phyloP scores from a whole-genome alignment of 106 monocot genomes.

The Dendrobium officinale region DNA sequence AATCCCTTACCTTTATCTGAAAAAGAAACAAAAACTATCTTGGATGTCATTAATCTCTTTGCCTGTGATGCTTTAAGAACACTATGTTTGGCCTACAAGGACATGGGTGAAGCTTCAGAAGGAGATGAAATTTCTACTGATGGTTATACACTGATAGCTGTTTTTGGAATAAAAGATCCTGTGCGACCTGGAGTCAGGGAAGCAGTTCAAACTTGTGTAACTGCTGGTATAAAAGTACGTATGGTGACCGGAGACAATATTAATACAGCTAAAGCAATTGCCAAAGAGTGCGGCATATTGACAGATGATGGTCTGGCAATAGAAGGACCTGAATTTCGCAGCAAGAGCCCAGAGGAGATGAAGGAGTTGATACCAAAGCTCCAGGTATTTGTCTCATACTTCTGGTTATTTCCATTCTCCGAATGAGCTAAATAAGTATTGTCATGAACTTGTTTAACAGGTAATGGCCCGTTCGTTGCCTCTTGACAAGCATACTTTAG shows the following conservation, averaged over 20 bases:
- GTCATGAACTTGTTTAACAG: slow-evolving; percentile 14
- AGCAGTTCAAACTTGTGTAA: slow-evolving; percentile 67
- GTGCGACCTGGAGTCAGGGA: slow-evolving; percentile 83
- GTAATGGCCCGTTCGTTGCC: slow-evolving; percentile 96
- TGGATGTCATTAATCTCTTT: slow-evolving; percentile 53
- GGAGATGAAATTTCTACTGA: slow-evolving; percentile 52
- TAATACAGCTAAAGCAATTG: slow-evolving; percentile 92
- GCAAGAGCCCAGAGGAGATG: slow-evolving; percentile 62
- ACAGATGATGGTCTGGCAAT: slow-evolving; percentile 83
- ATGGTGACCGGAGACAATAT: slow-evolving; percentile 99
- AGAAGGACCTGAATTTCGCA: slow-evolving; percentile 81
- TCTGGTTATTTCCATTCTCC: background rate
- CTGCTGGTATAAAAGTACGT: slow-evolving; percentile 83
- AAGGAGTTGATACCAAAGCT: slow-evolving; percentile 77
- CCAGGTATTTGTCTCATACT: slow-evolving; percentile 37
- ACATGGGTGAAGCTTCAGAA: slow-evolving; percentile 26
- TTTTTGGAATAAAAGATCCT: slow-evolving; percentile 97
- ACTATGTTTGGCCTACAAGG: slow-evolving; percentile 77
- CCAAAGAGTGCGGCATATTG: slow-evolving; percentile 89
- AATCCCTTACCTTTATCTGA: slow-evolving; percentile 44
- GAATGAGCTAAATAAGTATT: background rate
- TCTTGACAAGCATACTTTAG: slow-evolving; percentile 83
- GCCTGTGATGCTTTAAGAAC: slow-evolving; percentile 85
- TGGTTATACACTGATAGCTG: slow-evolving; percentile 75
- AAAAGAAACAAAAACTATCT: slow-evolving; percentile 29